Base-by-base conservation (phyloP, 805 yeast species). In the Saccharomyces eubayanus region DNA sequence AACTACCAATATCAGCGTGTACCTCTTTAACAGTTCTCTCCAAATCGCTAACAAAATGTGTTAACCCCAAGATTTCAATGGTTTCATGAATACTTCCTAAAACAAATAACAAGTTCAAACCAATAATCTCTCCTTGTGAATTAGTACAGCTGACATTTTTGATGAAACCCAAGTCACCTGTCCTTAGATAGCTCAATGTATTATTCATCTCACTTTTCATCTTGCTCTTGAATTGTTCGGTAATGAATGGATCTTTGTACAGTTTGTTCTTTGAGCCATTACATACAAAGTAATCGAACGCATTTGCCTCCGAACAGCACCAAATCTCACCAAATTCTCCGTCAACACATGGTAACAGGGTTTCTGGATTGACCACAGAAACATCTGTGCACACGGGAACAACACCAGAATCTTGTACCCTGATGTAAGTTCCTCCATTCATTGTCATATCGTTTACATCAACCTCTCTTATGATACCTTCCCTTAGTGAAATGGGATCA, bases 291-390 rank as follows among this genome's bases (percentile, higher is more conserved):
- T 82, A 84, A 6, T 81, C 80, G 11, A 75, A 68, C 29, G 83
- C 85, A 60, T 86, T 90, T 0, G 92, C 96, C 58, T 89, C 96
- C 0, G 96, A 87, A 58, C 87, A 81, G 1, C 92, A 95, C 98
- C 98, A 94, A 43, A 94, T 89, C 71, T 94, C 99, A 31, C 99
- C 99, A 68, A 82, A 83, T 68, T 94, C 99, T 6, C 98, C 97
- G 51, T 84, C 84, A 54, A 79, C 81, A 65, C 99, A 92, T 11
- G 90, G 73, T 52, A 75, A 73, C 47, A 79, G 70, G 0, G 97
- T 92, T 65, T 94, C 97, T 1, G 99, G 99, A 59, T 94, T 94
- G 2, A 94, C 97, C 55, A 94, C 87, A 0, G 96, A 94, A 31
- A 94, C 81, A 64, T 91, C 96, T 0, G 98, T 89, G 65, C 96